Conservation (phyloP, 108 stramenopile genomes). For the Skeletonema tropicum region DNA sequence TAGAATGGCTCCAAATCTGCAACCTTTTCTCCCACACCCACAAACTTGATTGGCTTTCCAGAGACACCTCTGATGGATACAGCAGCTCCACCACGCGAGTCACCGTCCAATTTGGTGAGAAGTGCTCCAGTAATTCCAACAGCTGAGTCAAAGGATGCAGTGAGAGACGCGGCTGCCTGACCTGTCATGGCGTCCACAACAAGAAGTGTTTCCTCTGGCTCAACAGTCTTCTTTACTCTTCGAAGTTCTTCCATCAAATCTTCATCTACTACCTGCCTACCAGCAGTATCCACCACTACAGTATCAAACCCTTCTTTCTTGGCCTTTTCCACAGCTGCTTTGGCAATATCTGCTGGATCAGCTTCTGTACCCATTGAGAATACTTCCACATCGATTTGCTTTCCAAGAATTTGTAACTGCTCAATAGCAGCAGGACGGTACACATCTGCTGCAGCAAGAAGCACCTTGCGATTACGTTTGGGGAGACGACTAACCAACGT, state of each 20-base stretch:
- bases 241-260: conserved; percentile 93
- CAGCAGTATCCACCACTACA: conserved; percentile 96
- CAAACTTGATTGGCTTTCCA: conserved; percentile 97
- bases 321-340: conserved; percentile 77
- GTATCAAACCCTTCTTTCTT: conserved; percentile 88
- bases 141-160: conserved; percentile 92
- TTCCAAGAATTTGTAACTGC: conserved; percentile 90
- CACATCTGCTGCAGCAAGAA: conserved; percentile 93
- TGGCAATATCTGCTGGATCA: conserved; percentile 91
- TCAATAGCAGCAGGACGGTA: conserved; percentile 96
- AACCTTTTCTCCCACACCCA: conserved; percentile 92
- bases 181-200: conserved; percentile 99
- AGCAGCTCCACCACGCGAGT: conserved; percentile 94
- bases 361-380: conserved; percentile 81
- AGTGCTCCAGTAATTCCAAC: conserved; percentile 94
- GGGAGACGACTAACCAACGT: conserved; percentile 65
- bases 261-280: conserved; percentile 94
- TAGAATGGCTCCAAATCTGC: conserved; percentile 95
- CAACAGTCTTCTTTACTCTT: conserved; percentile 73
- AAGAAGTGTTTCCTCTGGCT: conserved; percentile 93
- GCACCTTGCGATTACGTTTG: conserved; percentile 77
- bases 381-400: conserved; percentile 81
- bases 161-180: conserved; percentile 95
- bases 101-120: conserved; percentile 95
- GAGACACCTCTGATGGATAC: conserved; percentile 92